Evolutionary conservation across 148 eudicot species (phyloP).

Genomic region (Amaranthus hypochondriacus): DNA sequence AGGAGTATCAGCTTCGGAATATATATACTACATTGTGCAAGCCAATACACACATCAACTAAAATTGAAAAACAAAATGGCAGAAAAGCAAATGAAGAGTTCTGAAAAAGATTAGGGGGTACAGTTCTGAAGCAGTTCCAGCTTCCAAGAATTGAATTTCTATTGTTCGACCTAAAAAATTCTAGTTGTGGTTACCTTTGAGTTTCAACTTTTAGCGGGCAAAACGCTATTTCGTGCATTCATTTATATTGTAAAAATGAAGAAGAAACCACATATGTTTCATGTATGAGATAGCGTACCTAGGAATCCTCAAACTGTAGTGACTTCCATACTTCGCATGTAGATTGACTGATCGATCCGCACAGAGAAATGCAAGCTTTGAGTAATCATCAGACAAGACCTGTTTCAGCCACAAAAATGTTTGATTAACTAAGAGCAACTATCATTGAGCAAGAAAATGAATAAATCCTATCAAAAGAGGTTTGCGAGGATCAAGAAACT

Average conservation of each 20-base stretch:
- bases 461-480: background rate
- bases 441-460: background rate
- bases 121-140: too few species aligned
- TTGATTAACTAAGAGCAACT: background rate
- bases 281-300: conserved; percentile 34
- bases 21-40: too few species aligned
- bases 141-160: too few species aligned
- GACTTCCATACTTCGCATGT: conserved; percentile 94
- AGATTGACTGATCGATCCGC: conserved; percentile 80
- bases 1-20: too few species aligned
- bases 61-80: too few species aligned
- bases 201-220: background rate
- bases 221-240: background rate
- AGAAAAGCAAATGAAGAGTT: background rate
- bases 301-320: conserved; percentile 82
- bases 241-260: background rate
- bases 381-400: conserved; percentile 83
- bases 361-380: conserved; percentile 91
- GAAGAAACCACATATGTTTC: background rate
- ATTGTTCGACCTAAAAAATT: too few species aligned
- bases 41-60: too few species aligned
- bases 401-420: conserved; percentile 21
- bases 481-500: background rate
- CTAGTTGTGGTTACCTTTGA: too few species aligned
- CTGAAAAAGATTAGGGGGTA: background rate